phyloP scores from a whole-genome alignment of 495 filamentous ascomycete species.

The Pyronema domesticum region DNA sequence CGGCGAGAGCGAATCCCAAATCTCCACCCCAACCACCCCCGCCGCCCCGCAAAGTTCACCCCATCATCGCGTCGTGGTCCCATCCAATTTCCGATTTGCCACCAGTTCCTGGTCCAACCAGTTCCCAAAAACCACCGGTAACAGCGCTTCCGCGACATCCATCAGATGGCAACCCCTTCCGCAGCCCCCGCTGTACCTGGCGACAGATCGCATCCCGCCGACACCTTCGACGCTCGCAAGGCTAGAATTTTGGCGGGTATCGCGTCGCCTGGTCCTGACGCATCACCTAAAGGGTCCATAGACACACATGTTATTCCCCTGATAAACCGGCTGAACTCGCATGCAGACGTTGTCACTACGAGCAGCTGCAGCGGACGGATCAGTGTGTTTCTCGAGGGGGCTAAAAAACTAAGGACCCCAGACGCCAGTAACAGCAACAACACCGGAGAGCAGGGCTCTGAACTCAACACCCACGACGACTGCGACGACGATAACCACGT shows the following conservation, averaged over 20 bases:
- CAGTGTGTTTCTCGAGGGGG: slow-evolving; percentile 70
- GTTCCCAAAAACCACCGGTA: too few species aligned
- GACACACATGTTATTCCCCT: slow-evolving; percentile 59
- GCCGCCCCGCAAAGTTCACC: too few species aligned
- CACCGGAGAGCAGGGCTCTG: background rate
- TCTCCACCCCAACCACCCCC: background rate
- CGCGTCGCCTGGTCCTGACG: slow-evolving; percentile 11
- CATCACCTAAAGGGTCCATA: slow-evolving; percentile 68
- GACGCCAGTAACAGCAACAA: slow-evolving; percentile 2
- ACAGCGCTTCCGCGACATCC: background rate
- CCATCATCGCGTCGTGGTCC: too few species aligned
- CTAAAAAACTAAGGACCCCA: slow-evolving; percentile 28
- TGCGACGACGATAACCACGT: background rate
- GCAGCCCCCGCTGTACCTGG: background rate
- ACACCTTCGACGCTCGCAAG: slow-evolving; percentile 13
- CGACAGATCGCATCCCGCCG: background rate
- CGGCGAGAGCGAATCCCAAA: background rate
- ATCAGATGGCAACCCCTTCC: background rate
- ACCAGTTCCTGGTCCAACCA: too few species aligned
- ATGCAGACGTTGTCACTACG: slow-evolving; percentile 60
- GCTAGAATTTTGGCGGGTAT: slow-evolving; percentile 12
- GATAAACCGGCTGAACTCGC: slow-evolving; percentile 54
- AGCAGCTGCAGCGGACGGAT: slow-evolving; percentile 79
- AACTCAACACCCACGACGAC: background rate
- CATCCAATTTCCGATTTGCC: too few species aligned